Conservation (phyloP, 2,329 filamentous ascomycete genomes). For the Laburnicola sp. region DNA sequence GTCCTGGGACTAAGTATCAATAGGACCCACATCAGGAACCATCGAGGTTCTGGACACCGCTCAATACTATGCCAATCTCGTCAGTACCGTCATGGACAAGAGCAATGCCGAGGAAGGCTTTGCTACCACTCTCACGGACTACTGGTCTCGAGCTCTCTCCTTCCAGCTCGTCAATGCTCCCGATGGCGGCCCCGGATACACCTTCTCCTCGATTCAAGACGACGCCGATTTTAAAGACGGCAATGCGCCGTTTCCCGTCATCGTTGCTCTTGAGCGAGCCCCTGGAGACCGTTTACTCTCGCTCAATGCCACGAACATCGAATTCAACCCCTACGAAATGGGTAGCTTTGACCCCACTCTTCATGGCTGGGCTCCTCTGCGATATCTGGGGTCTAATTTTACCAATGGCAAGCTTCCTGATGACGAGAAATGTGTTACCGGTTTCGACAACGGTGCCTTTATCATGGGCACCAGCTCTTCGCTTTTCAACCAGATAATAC, state of each 20-base stretch:
- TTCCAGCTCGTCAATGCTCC: conserved; percentile 81
- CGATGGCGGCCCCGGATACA: conserved; percentile 71
- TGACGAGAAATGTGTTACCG: conserved; percentile 67
- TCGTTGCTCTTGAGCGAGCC: conserved; percentile 69
- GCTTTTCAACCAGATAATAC: conserved; percentile 78
- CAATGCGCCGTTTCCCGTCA: conserved; percentile 70
- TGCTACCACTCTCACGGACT: conserved; percentile 76
- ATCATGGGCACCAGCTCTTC: conserved; percentile 85
- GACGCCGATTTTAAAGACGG: conserved; percentile 65
- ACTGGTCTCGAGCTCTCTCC: conserved; percentile 82
- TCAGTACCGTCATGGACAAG: conserved; percentile 63
- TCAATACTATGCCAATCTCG: conserved; percentile 66
- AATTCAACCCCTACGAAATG: conserved; percentile 80
- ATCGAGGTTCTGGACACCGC: conserved; percentile 59
- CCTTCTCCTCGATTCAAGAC: conserved; percentile 77
- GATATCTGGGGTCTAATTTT: conserved; percentile 75
- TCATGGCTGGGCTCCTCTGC: conserved; percentile 69
- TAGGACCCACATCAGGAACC: conserved; percentile 53
- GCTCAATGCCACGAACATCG: conserved; percentile 73
- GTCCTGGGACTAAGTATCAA: conserved; percentile 7
- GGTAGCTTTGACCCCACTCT: conserved; percentile 75
- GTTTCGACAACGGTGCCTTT: conserved; percentile 81
- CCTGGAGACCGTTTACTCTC: conserved; percentile 65
- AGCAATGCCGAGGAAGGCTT: conserved; percentile 64
- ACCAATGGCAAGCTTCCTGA: conserved; percentile 61